Conservation (phyloP, 2,329 filamentous ascomycete species). For the Pseudogymnoascus sp. region DNA sequence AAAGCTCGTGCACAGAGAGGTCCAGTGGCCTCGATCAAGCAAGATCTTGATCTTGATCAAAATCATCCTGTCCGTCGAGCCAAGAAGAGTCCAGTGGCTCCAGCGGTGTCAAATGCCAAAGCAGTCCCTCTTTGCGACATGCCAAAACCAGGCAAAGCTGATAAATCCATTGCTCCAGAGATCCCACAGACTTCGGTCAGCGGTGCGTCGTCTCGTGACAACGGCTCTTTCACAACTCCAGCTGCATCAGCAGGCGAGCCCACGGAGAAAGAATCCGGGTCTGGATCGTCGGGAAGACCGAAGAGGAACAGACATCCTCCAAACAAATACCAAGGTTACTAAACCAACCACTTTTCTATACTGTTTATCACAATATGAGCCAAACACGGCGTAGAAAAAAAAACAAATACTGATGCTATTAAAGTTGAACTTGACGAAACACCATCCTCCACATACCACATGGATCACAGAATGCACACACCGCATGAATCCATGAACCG, state of each 20-base stretch:
- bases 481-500: background rate
- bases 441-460: background rate
- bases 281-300: background rate
- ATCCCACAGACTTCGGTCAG: constrained; percentile 5
- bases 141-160: constrained; percentile 4
- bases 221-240: background rate
- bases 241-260: background rate
- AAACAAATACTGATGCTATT: background rate
- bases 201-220: background rate
- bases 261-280: background rate
- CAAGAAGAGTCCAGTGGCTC: constrained; percentile 1
- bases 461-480: background rate
- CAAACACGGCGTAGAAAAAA: background rate
- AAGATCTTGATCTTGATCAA: background rate
- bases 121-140: background rate
- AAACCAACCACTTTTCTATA: background rate
- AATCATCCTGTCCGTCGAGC: background rate
- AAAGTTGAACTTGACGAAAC: background rate
- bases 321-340: constrained; percentile 9
- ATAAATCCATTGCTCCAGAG: background rate
- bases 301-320: constrained; percentile 3
- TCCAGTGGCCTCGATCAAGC: constrained; percentile 3
- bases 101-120: background rate
- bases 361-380: background rate
- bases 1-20: background rate